Percentiles rank a stretch among this genome's conserved stretches.
These are phyloP conservation scores for Saccharomycopsis sp. DNA, from an alignment of 805 yeast species.

Conservation along the genomic window DNA sequence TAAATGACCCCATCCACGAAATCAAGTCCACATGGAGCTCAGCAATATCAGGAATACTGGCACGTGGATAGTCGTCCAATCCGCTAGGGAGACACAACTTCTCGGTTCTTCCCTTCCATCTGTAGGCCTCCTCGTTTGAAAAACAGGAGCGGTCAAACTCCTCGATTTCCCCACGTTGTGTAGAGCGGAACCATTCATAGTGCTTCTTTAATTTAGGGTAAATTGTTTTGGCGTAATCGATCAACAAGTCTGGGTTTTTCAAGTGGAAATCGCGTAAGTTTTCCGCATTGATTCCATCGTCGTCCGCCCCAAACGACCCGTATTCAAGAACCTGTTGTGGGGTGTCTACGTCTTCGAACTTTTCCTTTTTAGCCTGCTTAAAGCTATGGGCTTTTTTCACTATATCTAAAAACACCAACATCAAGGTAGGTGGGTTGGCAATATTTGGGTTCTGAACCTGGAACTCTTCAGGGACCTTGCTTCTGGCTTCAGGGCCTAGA, in stretches of 20 bases:
- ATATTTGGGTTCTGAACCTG: slow-evolving; percentile 80
- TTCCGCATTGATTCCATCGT: slow-evolving; percentile 17
- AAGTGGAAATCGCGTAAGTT: slow-evolving; percentile 48
- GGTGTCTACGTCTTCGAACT: slow-evolving; percentile 27
- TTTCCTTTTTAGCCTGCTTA: slow-evolving; percentile 12
- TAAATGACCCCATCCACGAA: slow-evolving; percentile 92
- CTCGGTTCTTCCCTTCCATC: slow-evolving; percentile 90
- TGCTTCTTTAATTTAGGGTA: slow-evolving; percentile 75
- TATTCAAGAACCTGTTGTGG: slow-evolving; percentile 26
- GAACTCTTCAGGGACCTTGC: slow-evolving; percentile 79
- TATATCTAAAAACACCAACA: slow-evolving; percentile 61
- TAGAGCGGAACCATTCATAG: slow-evolving; percentile 75
- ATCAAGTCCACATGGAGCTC: slow-evolving; percentile 87
- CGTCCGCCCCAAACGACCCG: slow-evolving; percentile 14
- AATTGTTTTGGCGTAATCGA: slow-evolving; percentile 51
- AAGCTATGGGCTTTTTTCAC: slow-evolving; percentile 38
- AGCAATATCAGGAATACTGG: slow-evolving; percentile 71
- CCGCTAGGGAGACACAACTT: slow-evolving; percentile 90
- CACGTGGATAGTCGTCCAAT: slow-evolving; percentile 91
- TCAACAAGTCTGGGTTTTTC: slow-evolving; percentile 50
- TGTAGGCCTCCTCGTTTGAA: slow-evolving; percentile 57
- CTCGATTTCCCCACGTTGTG: slow-evolving; percentile 69
- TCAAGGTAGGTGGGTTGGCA: slow-evolving; percentile 93
- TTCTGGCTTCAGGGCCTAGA: slow-evolving; percentile 83
- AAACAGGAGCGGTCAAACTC: slow-evolving; percentile 60